Conservation (phyloP, 2,329 filamentous ascomycete species). For the Bipolaris gigantea region DNA sequence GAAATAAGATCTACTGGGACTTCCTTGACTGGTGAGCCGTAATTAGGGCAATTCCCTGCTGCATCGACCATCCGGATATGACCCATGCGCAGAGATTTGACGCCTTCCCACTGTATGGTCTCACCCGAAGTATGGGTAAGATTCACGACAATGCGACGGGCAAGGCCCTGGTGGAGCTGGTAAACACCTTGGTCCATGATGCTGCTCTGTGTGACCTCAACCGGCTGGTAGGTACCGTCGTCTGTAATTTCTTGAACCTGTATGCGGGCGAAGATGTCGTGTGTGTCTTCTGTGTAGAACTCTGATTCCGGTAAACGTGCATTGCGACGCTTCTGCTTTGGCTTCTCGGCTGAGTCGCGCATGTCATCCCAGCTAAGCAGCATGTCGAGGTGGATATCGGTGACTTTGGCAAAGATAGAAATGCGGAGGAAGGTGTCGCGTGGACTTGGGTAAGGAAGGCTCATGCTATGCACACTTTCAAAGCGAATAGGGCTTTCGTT, state of each 20-base stretch:
- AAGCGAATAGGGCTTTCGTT: slow-evolving; percentile 91
- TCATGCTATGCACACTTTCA: slow-evolving; percentile 98
- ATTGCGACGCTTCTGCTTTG: slow-evolving; percentile 61
- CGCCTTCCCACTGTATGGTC: slow-evolving; percentile 83
- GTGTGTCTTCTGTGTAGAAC: slow-evolving; percentile 89
- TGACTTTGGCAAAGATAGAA: slow-evolving; percentile 88
- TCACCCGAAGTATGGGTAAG: slow-evolving; percentile 92
- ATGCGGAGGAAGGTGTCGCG: slow-evolving; percentile 77
- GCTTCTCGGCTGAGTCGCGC: slow-evolving; percentile 68
- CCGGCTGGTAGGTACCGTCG: slow-evolving; percentile 84
- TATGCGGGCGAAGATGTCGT: slow-evolving; percentile 85
- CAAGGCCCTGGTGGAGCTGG: slow-evolving; percentile 91
- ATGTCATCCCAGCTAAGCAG: slow-evolving; percentile 98
- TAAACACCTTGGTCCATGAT: slow-evolving; percentile 87
- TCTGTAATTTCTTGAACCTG: slow-evolving; percentile 93
- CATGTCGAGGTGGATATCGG: slow-evolving; percentile 93
- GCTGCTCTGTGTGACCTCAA: slow-evolving; percentile 86
- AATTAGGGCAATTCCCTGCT: slow-evolving; percentile 79
- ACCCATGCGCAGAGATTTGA: slow-evolving; percentile 75
- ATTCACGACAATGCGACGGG: slow-evolving; percentile 82
- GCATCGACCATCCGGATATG: slow-evolving; percentile 82
- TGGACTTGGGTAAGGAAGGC: slow-evolving; percentile 77
- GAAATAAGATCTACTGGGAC: slow-evolving; percentile 76
- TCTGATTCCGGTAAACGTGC: slow-evolving; percentile 85
- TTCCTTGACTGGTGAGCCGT: slow-evolving; percentile 70